Evolutionary conservation across 192 early-diverging fungal genomes (phyloP).

Genomic region (Backusella sp.): DNA sequence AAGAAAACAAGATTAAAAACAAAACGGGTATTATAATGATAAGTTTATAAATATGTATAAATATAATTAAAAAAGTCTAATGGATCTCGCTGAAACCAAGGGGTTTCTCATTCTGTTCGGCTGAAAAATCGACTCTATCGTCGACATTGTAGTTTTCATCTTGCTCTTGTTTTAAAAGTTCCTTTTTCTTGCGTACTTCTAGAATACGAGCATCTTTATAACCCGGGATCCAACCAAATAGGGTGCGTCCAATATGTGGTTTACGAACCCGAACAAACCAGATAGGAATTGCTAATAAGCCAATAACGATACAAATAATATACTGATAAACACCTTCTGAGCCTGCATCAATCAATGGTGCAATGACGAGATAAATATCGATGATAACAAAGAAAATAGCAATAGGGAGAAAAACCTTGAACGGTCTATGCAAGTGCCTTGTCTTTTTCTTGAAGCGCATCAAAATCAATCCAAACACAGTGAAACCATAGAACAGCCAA

Average conservation of each 20-base stretch:
- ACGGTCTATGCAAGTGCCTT: constrained; percentile 36
- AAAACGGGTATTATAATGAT: background rate
- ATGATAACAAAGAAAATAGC: constrained; percentile 28
- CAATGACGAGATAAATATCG: constrained; percentile 32
- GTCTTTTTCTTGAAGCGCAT: constrained; percentile 36
- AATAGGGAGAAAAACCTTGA: constrained; percentile 33
- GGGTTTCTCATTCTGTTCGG: background rate
- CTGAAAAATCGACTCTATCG: background rate
- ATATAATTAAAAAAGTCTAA: background rate
- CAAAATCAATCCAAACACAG: constrained; percentile 39
- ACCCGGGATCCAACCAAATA: constrained; percentile 31
- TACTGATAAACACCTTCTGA: constrained; percentile 29
- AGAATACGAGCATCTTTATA: constrained; percentile 29
- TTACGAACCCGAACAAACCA: constrained; percentile 35
- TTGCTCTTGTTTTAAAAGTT: background rate
- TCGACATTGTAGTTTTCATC: background rate
- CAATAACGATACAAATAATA: constrained; percentile 27
- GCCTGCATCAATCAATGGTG: constrained; percentile 35
- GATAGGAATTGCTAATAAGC: constrained; percentile 28
- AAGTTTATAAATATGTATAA: background rate
- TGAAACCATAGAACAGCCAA: constrained; percentile 61
- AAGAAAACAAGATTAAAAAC: background rate
- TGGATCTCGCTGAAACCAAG: background rate
- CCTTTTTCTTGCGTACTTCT: background rate
- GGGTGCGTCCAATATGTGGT: constrained; percentile 24